phyloP scores from a whole-genome alignment of 192 early-diverging fungal genomes.

The Funneliformis mosseae region DNA sequence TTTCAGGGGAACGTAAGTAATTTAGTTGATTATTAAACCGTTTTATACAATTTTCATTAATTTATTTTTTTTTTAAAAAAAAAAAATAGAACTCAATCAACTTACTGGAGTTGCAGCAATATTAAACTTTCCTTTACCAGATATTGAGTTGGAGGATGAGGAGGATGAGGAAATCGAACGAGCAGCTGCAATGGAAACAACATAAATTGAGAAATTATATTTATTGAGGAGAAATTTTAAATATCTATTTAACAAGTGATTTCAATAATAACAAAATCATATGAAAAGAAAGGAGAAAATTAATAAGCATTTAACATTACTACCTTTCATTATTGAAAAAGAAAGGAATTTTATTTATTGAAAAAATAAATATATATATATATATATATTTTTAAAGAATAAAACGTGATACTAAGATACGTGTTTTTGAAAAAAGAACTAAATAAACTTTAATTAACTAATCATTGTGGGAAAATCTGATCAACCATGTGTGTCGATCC shows the following conservation, averaged over 20 bases:
- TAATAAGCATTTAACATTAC: too few species aligned
- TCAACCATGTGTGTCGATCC: too few species aligned
- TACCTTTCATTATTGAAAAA: too few species aligned
- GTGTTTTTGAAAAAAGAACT: too few species aligned
- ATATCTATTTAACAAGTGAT: neutral
- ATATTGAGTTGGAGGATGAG: constrained; percentile 74
- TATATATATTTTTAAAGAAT: too few species aligned
- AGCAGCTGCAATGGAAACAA: constrained; percentile 9
- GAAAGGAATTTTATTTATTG: too few species aligned
- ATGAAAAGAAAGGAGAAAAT: too few species aligned
- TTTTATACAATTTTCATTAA: neutral
- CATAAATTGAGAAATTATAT: neutral
- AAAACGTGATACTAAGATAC: too few species aligned
- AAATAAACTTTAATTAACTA: too few species aligned
- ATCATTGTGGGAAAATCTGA: too few species aligned
- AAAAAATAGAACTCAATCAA: constrained; percentile 78
- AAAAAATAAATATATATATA: too few species aligned
- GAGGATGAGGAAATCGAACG: constrained; percentile 41
- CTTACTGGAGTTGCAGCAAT: constrained; percentile 95
- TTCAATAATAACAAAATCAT: neutral
- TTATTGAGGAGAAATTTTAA: neutral
- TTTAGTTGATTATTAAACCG: neutral
- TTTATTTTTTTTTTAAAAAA: neutral
- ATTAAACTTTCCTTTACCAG: constrained; percentile 87
- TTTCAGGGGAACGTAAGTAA: constrained; percentile 87